A percentile compares a stretch with the other conserved stretches of the same genome.
Evolutionary conservation across 2,329 filamentous ascomycete genomes (phyloP).

Genomic region (Arachnomyces sp.): DNA sequence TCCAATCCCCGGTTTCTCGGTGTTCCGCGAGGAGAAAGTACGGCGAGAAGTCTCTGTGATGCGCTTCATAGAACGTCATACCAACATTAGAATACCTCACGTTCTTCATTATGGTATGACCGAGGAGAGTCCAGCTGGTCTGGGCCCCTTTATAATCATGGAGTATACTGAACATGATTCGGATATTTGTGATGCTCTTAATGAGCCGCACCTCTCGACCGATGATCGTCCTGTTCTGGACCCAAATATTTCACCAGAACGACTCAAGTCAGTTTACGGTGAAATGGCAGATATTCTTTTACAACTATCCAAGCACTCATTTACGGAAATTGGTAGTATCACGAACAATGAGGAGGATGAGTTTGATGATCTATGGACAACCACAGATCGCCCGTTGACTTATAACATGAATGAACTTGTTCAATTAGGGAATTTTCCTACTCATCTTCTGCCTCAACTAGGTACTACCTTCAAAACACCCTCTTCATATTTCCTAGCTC

Average conservation of each 20-base stretch:
- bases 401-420: conserved; percentile 38
- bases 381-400: conserved; percentile 31
- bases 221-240: conserved; percentile 27
- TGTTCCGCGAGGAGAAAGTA: conserved; percentile 22
- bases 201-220: conserved; percentile 18
- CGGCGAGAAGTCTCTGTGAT: conserved; percentile 13
- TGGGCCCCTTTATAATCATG: conserved; percentile 32
- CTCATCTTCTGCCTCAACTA: conserved; percentile 9
- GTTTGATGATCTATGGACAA: conserved; percentile 17
- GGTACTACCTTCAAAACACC: conserved; percentile 20
- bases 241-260: conserved; percentile 25
- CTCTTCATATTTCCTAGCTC: conserved; percentile 31
- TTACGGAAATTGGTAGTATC: conserved; percentile 36
- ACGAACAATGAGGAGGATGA: conserved; percentile 15
- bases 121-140: conserved; percentile 12
- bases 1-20: conserved; percentile 10
- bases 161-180: conserved; percentile 20
- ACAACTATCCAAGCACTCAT: conserved; percentile 27
- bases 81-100: conserved; percentile 12
- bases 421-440: conserved; percentile 17
- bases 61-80: conserved; percentile 12
- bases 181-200: conserved; percentile 18
- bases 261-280: conserved; percentile 29
- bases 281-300: conserved; percentile 38
- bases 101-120: conserved; percentile 15